These are phyloP conservation scores for Maudiozyma pseudohumilis DNA, from an alignment of 805 yeast species.

Conservation along the genomic window DNA sequence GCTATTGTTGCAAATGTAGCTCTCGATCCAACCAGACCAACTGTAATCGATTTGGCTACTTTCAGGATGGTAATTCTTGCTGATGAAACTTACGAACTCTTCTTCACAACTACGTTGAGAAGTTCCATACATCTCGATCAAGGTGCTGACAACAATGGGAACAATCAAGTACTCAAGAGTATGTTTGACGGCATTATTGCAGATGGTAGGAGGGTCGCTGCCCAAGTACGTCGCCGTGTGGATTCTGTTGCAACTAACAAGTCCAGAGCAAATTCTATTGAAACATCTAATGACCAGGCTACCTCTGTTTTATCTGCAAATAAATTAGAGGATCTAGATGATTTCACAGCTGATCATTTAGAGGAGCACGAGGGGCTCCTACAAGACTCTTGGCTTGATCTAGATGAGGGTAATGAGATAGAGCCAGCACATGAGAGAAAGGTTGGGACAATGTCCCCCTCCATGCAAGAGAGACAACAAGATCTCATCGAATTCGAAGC, in stretches of 20 bases:
- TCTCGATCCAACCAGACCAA: slow-evolving; percentile 69
- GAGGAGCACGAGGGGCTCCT: slow-evolving; percentile 24
- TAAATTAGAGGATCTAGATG: slow-evolving; percentile 26
- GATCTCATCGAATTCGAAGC: slow-evolving; percentile 29
- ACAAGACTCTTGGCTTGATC: slow-evolving; percentile 22
- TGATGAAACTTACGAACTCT: slow-evolving; percentile 82
- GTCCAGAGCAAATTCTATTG: slow-evolving; percentile 10
- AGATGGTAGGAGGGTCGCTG: slow-evolving; percentile 88
- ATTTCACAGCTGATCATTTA: slow-evolving; percentile 21
- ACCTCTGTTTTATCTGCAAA: slow-evolving; percentile 9
- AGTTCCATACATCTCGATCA: slow-evolving; percentile 58
- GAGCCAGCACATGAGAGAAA: slow-evolving; percentile 12
- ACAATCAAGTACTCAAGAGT: slow-evolving; percentile 58
- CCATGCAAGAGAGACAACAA: slow-evolving; percentile 3
- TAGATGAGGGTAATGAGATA: slow-evolving; percentile 13
- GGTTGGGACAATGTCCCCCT: slow-evolving; percentile 8
- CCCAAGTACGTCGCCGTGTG: slow-evolving; percentile 79
- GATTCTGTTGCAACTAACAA: slow-evolving; percentile 48
- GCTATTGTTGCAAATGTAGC: slow-evolving; percentile 62
- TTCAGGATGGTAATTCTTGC: slow-evolving; percentile 92
- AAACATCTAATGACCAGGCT: slow-evolving; percentile 5
- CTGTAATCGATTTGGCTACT: slow-evolving; percentile 68
- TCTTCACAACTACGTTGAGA: slow-evolving; percentile 62
- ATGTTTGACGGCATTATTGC: slow-evolving; percentile 87
- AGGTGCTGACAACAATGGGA: slow-evolving; percentile 36